Evolutionary conservation across 305 asterid genomes (phyloP), one percentile per base, ranked within the genome.

Genomic region (Withania somnifera): DNA sequence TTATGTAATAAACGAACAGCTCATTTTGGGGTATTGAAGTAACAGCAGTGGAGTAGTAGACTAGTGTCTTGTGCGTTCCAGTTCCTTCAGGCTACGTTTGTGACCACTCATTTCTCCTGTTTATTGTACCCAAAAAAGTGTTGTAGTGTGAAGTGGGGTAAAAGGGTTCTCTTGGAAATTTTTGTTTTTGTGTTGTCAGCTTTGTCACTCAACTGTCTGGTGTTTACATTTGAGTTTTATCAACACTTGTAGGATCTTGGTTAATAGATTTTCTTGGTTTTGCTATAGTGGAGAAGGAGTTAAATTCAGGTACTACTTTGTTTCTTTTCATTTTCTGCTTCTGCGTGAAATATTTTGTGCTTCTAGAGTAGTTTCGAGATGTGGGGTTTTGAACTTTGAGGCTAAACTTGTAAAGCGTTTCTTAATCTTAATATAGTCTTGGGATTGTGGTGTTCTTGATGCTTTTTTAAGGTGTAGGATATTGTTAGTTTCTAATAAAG

Each of bases 21-120:
- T 56, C 69, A n/a, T n/a, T 56, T 54, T 56, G 54, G 56, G 52
- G 68, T 36, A 60, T 57, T 53, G 52, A 56, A 78, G 14, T 78
- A 34, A 78, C 82, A 36, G 17, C 57, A 4, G 82, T 56, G n/a
- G n/a, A n/a, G n/a, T n/a, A n/a, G n/a, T n/a, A 58, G 17, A 75
- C 45, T 75, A 50, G 61, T 26, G 42, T 75, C 61, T 9, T n/a
- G n/a, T n/a, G n/a, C n/a, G n/a, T 53, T 80, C 61, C 50, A 64
- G 53, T 64, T 50, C 78, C 64, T 50, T 42, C 22, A n/a, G 69
- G 71, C 3, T 34, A 51, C 56, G 32, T 56, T 63, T 63, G 51
- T 63, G 60, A 36, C 82, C 82, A 40, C 83, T 42, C 45, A 28
- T 75, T 75, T 11, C 80, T 50, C 42, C n/a, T 75, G 80, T 50